Conservation (phyloP, 2,329 filamentous ascomycete genomes). For the Fonsecaea erecta region DNA sequence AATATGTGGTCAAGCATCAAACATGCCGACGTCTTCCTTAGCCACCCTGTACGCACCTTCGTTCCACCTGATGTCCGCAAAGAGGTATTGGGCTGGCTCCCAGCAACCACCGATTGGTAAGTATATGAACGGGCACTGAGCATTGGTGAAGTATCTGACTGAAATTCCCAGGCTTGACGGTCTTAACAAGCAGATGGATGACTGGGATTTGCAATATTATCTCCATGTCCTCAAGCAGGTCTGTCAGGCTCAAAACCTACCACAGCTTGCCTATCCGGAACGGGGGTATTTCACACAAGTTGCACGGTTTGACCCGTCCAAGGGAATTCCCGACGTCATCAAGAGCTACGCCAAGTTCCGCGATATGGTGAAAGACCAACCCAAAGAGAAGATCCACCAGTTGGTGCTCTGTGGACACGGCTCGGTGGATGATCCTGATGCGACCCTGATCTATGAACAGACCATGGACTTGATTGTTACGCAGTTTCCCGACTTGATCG, state of each 20-base stretch:
- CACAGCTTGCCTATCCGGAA: constrained; percentile 61
- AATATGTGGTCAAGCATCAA: constrained; percentile 75
- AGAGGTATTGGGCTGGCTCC: constrained; percentile 73
- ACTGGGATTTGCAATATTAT: constrained; percentile 75
- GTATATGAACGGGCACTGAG: constrained; percentile 29
- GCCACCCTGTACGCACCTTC: constrained; percentile 76
- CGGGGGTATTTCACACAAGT: constrained; percentile 76
- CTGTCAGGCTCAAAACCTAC: constrained; percentile 60
- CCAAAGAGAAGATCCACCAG: constrained; percentile 64
- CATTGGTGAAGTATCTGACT: not conserved
- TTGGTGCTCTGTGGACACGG: constrained; percentile 79
- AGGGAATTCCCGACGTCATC: constrained; percentile 78
- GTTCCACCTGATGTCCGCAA: constrained; percentile 70
- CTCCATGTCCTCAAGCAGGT: constrained; percentile 71
- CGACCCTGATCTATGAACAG: constrained; percentile 71
- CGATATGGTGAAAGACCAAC: constrained; percentile 59
- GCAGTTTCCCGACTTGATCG: constrained; percentile 64
- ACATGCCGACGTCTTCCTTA: constrained; percentile 76
- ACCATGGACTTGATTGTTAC: constrained; percentile 70
- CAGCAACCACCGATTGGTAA: constrained; percentile 79
- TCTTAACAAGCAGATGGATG: constrained; percentile 73
- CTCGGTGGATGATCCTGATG: constrained; percentile 81
- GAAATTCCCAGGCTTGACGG: constrained; percentile 67
- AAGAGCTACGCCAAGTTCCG: constrained; percentile 76
- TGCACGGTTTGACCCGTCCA: constrained; percentile 81